A percentile compares a stretch with the other conserved stretches of the same genome.
Evolutionary conservation across 2,329 filamentous ascomycete species (phyloP).

Genomic region (Aureobasidium leucospermi): DNA sequence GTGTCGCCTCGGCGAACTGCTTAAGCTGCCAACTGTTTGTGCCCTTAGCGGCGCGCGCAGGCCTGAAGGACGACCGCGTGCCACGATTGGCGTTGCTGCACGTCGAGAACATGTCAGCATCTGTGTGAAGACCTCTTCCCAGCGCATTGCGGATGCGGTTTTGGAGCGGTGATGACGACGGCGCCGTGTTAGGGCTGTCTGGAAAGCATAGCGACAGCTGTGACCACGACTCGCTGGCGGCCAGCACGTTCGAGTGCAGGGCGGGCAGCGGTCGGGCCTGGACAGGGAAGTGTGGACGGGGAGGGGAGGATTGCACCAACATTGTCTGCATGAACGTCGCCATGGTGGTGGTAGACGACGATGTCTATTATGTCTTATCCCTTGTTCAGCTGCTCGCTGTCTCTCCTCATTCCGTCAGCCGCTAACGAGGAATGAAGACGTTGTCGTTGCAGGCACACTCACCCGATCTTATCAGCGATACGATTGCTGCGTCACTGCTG

Average conservation of each 20-base stretch:
- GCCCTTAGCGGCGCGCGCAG: slow-evolving; percentile 74
- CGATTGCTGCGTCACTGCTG: not conserved
- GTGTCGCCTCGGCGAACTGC: slow-evolving; percentile 95
- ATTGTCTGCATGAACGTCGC: slow-evolving; percentile 76
- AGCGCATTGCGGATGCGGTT: slow-evolving; percentile 20
- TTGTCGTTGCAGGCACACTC: not conserved
- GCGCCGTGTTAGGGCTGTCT: slow-evolving; percentile 20
- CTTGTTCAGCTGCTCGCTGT: slow-evolving; percentile 4
- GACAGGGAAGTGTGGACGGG: slow-evolving; percentile 28
- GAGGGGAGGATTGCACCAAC: slow-evolving; percentile 49
- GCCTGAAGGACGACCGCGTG: slow-evolving; percentile 84
- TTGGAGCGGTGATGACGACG: slow-evolving; percentile 27
- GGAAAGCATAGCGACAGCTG: slow-evolving; percentile 21
- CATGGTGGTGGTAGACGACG: slow-evolving; percentile 40
- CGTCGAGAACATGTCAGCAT: slow-evolving; percentile 33
- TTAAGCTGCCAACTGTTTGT: slow-evolving; percentile 88
- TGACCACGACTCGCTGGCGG: slow-evolving; percentile 35
- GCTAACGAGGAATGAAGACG: slow-evolving; percentile 11
- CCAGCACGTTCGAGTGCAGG: slow-evolving; percentile 35
- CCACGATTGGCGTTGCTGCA: slow-evolving; percentile 47
- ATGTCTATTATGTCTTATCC: not conserved
- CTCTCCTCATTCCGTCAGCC: slow-evolving; percentile 3
- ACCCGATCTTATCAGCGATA: slow-evolving; percentile 7
- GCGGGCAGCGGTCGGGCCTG: slow-evolving; percentile 33
- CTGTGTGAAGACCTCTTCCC: slow-evolving; percentile 13